Evolutionary conservation across 2,329 filamentous ascomycete species (phyloP).

Genomic region (Aspergillus ochraceoroseus): DNA sequence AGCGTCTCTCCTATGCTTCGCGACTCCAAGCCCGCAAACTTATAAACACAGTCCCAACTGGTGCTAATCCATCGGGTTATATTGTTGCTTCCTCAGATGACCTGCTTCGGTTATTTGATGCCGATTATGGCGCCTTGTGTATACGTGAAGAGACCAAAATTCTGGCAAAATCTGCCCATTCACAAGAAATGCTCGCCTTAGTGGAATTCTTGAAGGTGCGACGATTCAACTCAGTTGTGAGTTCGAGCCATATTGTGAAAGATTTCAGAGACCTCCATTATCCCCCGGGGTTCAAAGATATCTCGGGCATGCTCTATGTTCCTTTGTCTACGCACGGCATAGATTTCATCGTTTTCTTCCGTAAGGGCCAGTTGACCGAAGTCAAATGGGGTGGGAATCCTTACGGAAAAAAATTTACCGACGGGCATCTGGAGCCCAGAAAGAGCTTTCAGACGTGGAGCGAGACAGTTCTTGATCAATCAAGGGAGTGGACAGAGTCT

Average conservation of each 20-base stretch:
- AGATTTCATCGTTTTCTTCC: constrained; percentile 89
- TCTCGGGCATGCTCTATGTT: constrained; percentile 76
- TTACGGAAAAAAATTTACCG: constrained; percentile 61
- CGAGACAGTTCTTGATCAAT: constrained; percentile 78
- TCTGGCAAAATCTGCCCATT: constrained; percentile 66
- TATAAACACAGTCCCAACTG: constrained; percentile 79
- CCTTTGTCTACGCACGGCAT: constrained; percentile 68
- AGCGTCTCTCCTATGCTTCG: constrained; percentile 79
- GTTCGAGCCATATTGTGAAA: constrained; percentile 66
- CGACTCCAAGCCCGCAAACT: constrained; percentile 79
- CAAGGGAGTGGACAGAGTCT: constrained; percentile 81
- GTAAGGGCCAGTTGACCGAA: constrained; percentile 71
- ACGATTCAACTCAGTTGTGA: constrained; percentile 66
- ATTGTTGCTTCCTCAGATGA: constrained; percentile 88
- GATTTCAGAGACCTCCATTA: constrained; percentile 82
- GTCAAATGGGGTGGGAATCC: constrained; percentile 68
- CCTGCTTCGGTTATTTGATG: constrained; percentile 74
- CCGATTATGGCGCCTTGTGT: constrained; percentile 78
- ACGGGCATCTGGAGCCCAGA: constrained; percentile 69
- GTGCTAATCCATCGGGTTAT: constrained; percentile 79
- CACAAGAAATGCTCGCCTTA: constrained; percentile 77
- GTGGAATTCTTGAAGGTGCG: constrained; percentile 78
- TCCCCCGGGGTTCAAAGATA: constrained; percentile 68
- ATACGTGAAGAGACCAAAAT: constrained; percentile 88
- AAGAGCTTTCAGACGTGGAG: constrained; percentile 74